Base-by-base conservation (phyloP, 1,284 basidiomycete species). In the Leccinum subspadiceum region DNA sequence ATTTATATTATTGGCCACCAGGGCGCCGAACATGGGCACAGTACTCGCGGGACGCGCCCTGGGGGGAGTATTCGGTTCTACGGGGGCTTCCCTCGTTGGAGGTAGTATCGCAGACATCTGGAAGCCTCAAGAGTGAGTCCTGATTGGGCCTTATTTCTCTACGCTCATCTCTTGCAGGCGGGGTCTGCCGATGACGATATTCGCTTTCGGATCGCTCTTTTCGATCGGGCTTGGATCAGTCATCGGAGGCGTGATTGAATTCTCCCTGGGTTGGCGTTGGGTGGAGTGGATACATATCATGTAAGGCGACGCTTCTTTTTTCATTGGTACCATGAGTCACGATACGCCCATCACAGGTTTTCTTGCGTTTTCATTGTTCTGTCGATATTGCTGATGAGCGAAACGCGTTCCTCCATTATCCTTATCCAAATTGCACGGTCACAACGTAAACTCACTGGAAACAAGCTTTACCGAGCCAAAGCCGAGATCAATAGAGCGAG, bases 391-490 rank as follows among this genome's bases (percentile, higher is more conserved):
- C 65, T 84, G 35, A 79, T 90, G 78, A 76, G 72, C 49, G 87
- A 90, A 71, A 90, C 87, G 0, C 80, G 88, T n/a, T 76, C 83
- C 1, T 78, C 83, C 0, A 82, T 90, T 44, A 75, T 91, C 15
- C 76, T 91, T 6, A 82, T 78, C 2, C 75, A 79, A 17, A 75
- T 85, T 9, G 89, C 87, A 8, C 80, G 77, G 64, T 79, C 81
- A 64, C 67, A 83, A 59, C 79, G 89, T 53, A 87, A 86, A 72
- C 73, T 83, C 52, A 87, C 86, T 0, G 86, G 87, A 2, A 80
- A 89, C 65, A 63, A 73, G 13, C 73, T 81, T 13, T 89, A 89
- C 72, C 81, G 84, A 48, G 84, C 89, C 1, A 77, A 79, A n/a
- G 78, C 84, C 0, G 89, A 92, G 69, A 82, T 86, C 58, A 84